Percentiles rank a stretch among this genome's conserved stretches.
phyloP scores from a whole-genome alignment of 2,329 filamentous ascomycete species.

The Fusarium drepaniforme region DNA sequence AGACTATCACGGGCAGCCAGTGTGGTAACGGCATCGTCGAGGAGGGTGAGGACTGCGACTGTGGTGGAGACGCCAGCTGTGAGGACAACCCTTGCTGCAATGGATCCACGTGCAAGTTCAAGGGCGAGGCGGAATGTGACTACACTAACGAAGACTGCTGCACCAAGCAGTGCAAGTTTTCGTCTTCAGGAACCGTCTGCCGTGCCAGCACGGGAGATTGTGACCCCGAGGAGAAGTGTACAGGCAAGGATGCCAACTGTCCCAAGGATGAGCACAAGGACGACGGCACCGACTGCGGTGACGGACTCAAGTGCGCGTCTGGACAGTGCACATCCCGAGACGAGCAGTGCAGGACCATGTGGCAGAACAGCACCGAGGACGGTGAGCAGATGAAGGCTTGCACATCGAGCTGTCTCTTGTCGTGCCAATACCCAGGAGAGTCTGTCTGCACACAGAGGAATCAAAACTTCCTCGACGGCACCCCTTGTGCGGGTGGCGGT shows the following conservation, averaged over 20 bases:
- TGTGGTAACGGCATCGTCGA: conserved; percentile 99
- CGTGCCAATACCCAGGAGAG: conserved; percentile 80
- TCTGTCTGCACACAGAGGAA: conserved; percentile 80
- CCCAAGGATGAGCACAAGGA: conserved; percentile 77
- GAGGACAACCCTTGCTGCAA: conserved; percentile 86
- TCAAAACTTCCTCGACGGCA: conserved; percentile 96
- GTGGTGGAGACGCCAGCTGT: conserved; percentile 82
- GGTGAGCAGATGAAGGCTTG: conserved; percentile 83
- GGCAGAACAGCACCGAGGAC: conserved; percentile 78
- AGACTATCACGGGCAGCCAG: conserved; percentile 83
- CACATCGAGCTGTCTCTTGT: conserved; percentile 74
- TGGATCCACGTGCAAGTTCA: conserved; percentile 81
- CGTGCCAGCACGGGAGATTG: conserved; percentile 83
- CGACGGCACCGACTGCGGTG: conserved; percentile 80
- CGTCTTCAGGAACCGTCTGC: conserved; percentile 78
- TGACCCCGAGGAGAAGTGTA: conserved; percentile 87
- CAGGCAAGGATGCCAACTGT: conserved; percentile 78
- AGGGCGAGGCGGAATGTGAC: conserved; percentile 80
- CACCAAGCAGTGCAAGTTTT: conserved; percentile 74
- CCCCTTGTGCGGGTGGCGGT: conserved; percentile 84
- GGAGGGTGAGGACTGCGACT: conserved; percentile 94
- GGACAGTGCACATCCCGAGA: conserved; percentile 96
- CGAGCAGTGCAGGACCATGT: conserved; percentile 86
- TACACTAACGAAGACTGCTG: conserved; percentile 87
- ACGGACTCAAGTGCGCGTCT: conserved; percentile 82